Percentiles rank a stretch among this genome's conserved stretches.
phyloP scores from a whole-genome alignment of 2,329 filamentous ascomycete species.

The Cercospora nicotianae region DNA sequence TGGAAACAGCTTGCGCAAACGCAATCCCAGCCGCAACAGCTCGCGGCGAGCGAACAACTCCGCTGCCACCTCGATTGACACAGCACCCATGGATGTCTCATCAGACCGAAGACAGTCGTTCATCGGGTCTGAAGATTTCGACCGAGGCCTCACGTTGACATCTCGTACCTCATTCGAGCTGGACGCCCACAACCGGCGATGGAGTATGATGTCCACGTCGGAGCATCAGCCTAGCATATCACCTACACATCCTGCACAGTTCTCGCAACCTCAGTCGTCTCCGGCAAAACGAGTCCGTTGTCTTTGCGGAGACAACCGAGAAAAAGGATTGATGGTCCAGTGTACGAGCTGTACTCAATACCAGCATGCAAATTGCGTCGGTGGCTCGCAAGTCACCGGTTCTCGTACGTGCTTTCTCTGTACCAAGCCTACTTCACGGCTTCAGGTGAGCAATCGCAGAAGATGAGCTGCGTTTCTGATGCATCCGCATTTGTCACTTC shows the following conservation, averaged over 20 bases:
- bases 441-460: constrained; percentile 10
- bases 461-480: not conserved
- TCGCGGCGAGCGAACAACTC: constrained; percentile 18
- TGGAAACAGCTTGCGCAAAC: constrained; percentile 36
- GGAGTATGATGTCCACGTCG: constrained; percentile 45
- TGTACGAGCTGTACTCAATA: constrained; percentile 65
- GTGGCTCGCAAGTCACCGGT: constrained; percentile 49
- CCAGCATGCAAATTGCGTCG: constrained; percentile 60
- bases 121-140: constrained; percentile 21
- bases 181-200: constrained; percentile 48
- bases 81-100: constrained; percentile 34
- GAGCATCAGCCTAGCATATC: constrained; percentile 46
- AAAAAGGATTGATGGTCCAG: constrained; percentile 60
- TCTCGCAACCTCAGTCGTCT: constrained; percentile 37
- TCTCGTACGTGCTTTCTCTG: constrained; percentile 54
- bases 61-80: constrained; percentile 31
- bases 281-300: constrained; percentile 50
- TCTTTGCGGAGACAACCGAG: constrained; percentile 57
- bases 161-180: constrained; percentile 37
- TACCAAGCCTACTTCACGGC: constrained; percentile 31
- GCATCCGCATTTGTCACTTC: not conserved
- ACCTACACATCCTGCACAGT: constrained; percentile 20
- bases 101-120: constrained; percentile 23
- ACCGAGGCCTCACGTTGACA: constrained; percentile 21
- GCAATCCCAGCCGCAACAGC: constrained; percentile 26